phyloP scores from a whole-genome alignment of 768 basidiomycete species.

The Mycena kentingensis region DNA sequence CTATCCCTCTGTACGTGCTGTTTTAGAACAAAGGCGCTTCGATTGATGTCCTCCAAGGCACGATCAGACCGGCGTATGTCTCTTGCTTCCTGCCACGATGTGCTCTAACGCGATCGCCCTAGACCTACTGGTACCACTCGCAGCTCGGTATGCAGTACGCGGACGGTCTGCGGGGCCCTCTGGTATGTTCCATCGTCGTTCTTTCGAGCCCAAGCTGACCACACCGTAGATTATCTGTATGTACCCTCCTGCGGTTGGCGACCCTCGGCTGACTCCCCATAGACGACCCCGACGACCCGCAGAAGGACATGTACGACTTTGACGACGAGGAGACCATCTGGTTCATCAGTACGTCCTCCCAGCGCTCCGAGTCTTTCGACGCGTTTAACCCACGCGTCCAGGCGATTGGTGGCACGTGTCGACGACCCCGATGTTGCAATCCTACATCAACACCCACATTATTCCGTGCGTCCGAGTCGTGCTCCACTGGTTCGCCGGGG shows the following conservation, averaged over 20 bases:
- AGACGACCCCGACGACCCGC: constrained; percentile 12
- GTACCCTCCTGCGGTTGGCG: background rate
- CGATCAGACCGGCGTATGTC: constrained; percentile 38
- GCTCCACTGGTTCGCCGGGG: too few species aligned
- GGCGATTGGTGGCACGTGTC: constrained; percentile 31
- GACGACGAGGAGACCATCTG: constrained; percentile 37
- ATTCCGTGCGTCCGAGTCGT: constrained; percentile 11
- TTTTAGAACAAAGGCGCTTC: background rate
- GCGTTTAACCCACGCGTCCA: too few species aligned
- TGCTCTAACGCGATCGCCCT: too few species aligned
- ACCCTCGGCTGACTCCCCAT: background rate
- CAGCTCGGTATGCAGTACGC: constrained; percentile 39
- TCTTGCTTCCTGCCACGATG: too few species aligned
- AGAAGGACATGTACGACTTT: constrained; percentile 17
- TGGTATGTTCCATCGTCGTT: constrained; percentile 22
- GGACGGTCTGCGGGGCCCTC: constrained; percentile 36
- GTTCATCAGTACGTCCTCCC: constrained; percentile 25
- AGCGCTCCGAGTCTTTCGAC: too few species aligned
- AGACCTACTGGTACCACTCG: constrained; percentile 43
- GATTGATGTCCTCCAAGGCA: constrained; percentile 12
- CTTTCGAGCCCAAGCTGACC: background rate
- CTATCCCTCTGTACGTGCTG: too few species aligned
- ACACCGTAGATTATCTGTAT: background rate
- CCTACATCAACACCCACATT: constrained; percentile 1
- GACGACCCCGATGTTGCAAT: background rate